These are phyloP conservation scores for Rhodosporidiobolus sp. DNA, from an alignment of 768 basidiomycete genomes.

Conservation along the genomic window DNA sequence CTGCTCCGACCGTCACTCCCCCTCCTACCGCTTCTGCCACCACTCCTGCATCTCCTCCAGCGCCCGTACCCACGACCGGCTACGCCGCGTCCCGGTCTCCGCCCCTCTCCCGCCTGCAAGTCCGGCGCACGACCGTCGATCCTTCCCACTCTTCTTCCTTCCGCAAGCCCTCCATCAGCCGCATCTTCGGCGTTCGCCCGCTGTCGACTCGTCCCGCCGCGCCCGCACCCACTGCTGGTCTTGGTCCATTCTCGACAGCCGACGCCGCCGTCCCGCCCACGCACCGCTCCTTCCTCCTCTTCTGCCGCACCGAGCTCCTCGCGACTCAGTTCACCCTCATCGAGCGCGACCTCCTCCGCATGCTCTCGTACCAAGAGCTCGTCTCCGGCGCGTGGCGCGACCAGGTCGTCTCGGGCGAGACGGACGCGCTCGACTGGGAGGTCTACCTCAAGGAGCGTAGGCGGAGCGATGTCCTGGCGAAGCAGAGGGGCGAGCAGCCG, in stretches of 20 bases:
- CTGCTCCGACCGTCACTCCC: background rate
- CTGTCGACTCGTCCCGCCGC: background rate
- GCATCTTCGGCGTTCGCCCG: slow-evolving; percentile 12
- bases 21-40: background rate
- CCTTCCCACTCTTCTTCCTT: background rate
- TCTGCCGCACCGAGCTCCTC: slow-evolving; percentile 60
- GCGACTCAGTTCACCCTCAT: slow-evolving; percentile 81
- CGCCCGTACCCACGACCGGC: background rate
- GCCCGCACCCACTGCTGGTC: background rate
- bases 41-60: slow-evolving; percentile 1
- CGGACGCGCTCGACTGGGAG: slow-evolving; percentile 74
- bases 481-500: slow-evolving; percentile 13
- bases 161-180: slow-evolving; percentile 19
- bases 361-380: slow-evolving; percentile 83
- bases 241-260: background rate
- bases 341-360: slow-evolving; percentile 79
- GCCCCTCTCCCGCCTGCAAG: background rate
- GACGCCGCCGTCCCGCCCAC: slow-evolving; percentile 47
- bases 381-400: slow-evolving; percentile 49
- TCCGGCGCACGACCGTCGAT: background rate
- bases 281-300: slow-evolving; percentile 72
- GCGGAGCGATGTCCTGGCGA: slow-evolving; percentile 56
- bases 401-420: slow-evolving; percentile 11
- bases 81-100: background rate
- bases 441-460: slow-evolving; percentile 73